Evolutionary conservation across 192 early-diverging fungal genomes (phyloP), one percentile per base, ranked within the genome.

Genomic region (Kappamyces sp.): DNA sequence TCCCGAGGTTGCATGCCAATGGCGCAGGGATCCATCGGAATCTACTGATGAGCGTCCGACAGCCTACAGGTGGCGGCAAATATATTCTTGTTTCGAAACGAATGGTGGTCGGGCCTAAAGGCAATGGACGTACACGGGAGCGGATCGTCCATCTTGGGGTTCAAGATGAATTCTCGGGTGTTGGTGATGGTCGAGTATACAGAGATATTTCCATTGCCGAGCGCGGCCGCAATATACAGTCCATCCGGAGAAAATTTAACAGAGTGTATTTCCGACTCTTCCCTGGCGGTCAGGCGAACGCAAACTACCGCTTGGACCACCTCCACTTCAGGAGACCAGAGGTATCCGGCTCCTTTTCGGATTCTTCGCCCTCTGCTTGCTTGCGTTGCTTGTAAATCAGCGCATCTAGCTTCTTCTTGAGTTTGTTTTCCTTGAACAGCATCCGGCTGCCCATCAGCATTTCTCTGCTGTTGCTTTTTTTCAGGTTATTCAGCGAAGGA

Each of bases 231-330:
- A 15, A 81, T 36, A 50, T 66, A 80, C 35, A 69, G 65, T 14
- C 76, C 70, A 54, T 74, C 66, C 4, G 59, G 69, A 2, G 79
- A 81, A 62, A 80, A 81, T 43, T 78, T 80, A 14, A 77, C 57
- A 2, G 61, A 50, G 55, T 55, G 77, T 2, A 80, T 53, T 50
- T 80, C 78, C 2, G 68, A 62, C 3, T 37, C 32, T 40, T 71
- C 70, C 52, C 67, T 79, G 9, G 22, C 22, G 22, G 33, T 58
- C 36, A 45, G 12, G 22, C 12, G 0, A 45, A 45, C 12, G 12
- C 43, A 45, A 45, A 45, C 12, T 45, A 45, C 43, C 43, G 12
- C 12, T 45, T 12, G 15, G 55, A 36, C 55, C 55, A 58, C 47
- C 55, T 58, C 55, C 55, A 58, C 31, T 58, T 58, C 22, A 58